Conservation (phyloP, 495 filamentous ascomycete species). For the Penicillium bialowiezense region DNA sequence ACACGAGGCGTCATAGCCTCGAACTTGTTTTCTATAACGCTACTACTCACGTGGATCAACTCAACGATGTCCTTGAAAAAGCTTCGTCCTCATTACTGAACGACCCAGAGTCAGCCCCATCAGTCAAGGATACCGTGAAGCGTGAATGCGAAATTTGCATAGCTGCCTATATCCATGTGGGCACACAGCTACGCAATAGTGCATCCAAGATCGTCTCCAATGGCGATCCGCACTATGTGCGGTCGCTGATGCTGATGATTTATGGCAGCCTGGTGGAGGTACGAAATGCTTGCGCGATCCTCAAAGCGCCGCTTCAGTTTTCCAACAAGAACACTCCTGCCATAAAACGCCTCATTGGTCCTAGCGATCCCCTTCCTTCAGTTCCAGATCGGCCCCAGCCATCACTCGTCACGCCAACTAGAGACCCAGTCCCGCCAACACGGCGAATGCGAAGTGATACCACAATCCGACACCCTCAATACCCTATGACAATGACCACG, state of each 20-base stretch:
- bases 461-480: slow-evolving; percentile 56
- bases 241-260: slow-evolving; percentile 74
- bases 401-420: slow-evolving; percentile 58
- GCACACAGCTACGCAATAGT: slow-evolving; percentile 64
- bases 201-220: slow-evolving; percentile 68
- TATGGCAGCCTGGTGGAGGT: slow-evolving; percentile 80
- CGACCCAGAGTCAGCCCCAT: slow-evolving; percentile 42
- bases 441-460: slow-evolving; percentile 61
- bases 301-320: slow-evolving; percentile 30
- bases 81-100: slow-evolving; percentile 49
- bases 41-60: slow-evolving; percentile 66
- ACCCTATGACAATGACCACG: slow-evolving; percentile 23
- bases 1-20: slow-evolving; percentile 65
- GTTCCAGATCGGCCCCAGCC: slow-evolving; percentile 37
- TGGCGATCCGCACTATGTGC: slow-evolving; percentile 73
- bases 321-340: slow-evolving; percentile 19
- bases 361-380: slow-evolving; percentile 15
- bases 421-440: slow-evolving; percentile 47
- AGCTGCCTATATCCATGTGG: slow-evolving; percentile 72
- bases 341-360: slow-evolving; percentile 27
- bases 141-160: slow-evolving; percentile 71
- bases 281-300: slow-evolving; percentile 50
- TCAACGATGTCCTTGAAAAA: slow-evolving; percentile 69
- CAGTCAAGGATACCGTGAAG: slow-evolving; percentile 53
- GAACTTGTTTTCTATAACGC: slow-evolving; percentile 79